Evolutionary conservation across 2,329 filamentous ascomycete genomes (phyloP), one percentile per base, ranked within the genome.

Genomic region (Xylaria sp.): DNA sequence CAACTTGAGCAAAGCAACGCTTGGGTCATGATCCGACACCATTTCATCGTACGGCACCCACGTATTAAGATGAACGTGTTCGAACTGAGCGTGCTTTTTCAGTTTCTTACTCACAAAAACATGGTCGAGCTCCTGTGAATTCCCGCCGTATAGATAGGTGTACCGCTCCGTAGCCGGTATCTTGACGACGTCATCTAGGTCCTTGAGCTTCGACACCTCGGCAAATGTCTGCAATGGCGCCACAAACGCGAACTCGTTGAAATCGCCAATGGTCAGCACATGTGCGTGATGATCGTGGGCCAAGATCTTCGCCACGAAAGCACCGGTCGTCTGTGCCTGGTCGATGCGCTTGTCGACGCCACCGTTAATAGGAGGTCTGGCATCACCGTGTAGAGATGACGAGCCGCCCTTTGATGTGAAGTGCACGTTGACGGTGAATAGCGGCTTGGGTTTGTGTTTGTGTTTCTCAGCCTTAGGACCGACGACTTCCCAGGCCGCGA

Each of bases 351-450:
- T 83, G 15, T 84, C 84, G 0, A 92, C 84, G 7, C 85, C 90
- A 9, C 85, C 85, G 77, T 93, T 93, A 10, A 91, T 82, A 0
- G 90, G 91, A 1, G 90, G 88, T 9, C 91, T 83, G 0, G 85
- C 80, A 74, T 93, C 90, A 7, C 90, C 90, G 69, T 92, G 86
- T 10, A 92, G 79, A 7, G 86, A 65, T 20, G 51, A 85, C 6
- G 87, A 87, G 26, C 87, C 86, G 44, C 90, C 90, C 89, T 93
- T 93, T 74, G 85, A 88, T 0, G 83, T 84, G 74, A 88, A 88
- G 80, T 93, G 90, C 46, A 92, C 88, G 75, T 93, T 92, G 70
- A 93, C 83, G 2, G 91, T 92, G 79, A 91, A 93, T 79, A 93
- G 89, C n/a, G 53, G 46, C 15, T 56, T 44, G 0, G 40, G 58